A percentile compares a stretch with the other conserved stretches of the same genome.
These are phyloP conservation scores for Colletotrichum orbiculare DNA, from an alignment of 2,329 filamentous ascomycete species.

Conservation along the genomic window DNA sequence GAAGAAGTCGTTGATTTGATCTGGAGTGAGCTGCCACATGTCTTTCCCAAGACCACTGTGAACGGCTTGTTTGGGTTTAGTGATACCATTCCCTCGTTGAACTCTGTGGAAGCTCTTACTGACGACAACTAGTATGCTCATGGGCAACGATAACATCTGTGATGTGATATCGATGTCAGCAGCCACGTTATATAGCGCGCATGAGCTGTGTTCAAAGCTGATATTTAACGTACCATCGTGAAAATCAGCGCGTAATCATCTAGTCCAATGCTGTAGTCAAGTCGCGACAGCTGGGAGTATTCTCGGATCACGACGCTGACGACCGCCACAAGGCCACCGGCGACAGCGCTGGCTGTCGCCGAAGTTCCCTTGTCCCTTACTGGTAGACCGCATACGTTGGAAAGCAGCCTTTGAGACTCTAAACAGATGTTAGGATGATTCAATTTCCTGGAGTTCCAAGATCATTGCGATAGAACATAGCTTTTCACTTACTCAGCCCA, in stretches of 20 bases:
- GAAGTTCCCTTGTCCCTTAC: slow-evolving; percentile 16
- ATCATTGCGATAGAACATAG: background rate
- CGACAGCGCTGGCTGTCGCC: slow-evolving; percentile 21
- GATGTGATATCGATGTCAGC: background rate
- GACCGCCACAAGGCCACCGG: slow-evolving; percentile 16
- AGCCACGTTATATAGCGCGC: no score
- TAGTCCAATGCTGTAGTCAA: slow-evolving; percentile 13
- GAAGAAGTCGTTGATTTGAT: slow-evolving; percentile 52
- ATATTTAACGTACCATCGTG: slow-evolving; percentile 7
- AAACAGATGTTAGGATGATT: background rate
- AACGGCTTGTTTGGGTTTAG: slow-evolving; percentile 1
- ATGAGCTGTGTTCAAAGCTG: no score
- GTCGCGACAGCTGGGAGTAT: slow-evolving; percentile 18
- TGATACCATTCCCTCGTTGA: background rate
- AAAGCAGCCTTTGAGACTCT: slow-evolving; percentile 21
- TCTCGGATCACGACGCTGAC: slow-evolving; percentile 17
- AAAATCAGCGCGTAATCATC: slow-evolving; percentile 28
- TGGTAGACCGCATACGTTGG: slow-evolving; percentile 14
- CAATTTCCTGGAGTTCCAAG: background rate
- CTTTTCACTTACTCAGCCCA: background rate
- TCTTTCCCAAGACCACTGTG: slow-evolving; percentile 55
- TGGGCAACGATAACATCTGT: slow-evolving; percentile 21
- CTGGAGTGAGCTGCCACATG: slow-evolving; percentile 55
- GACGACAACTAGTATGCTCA: slow-evolving; percentile 19
- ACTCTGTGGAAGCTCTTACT: background rate